Evolutionary conservation across 2,329 filamentous ascomycete genomes (phyloP), one percentile per base, ranked within the genome.

Genomic region (Chalaropsis thielavioides): DNA sequence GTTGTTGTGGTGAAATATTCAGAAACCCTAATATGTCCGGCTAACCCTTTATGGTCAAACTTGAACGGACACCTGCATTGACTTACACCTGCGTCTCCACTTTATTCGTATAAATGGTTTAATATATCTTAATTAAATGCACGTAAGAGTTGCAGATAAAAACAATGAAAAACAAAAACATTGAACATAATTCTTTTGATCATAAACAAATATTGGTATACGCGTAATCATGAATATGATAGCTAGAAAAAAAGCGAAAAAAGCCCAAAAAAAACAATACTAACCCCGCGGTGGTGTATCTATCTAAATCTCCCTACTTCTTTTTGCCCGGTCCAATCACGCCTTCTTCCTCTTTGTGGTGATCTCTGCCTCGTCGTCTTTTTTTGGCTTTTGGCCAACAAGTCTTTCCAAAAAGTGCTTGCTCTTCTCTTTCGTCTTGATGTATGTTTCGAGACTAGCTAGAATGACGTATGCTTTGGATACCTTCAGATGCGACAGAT

Each of bases 391-490:
- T 15, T 67, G 66, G 17, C 66, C 66, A 46, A 64, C 22, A 35
- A 67, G 43, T 17, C 43, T 46, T 41, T 63, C 77, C n/a, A 84
- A 82, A 70, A 68, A 61, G 22, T 66, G 64, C 65, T 87, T 88
- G 41, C 87, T 80, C 71, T 85, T 85, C 66, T 79, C 78, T 61
- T 85, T 83, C 13, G 86, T 86, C 70, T 85, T 85, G 61, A 87
- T 76, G 71, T 95, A 96, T 15, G 85, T 82, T 76, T 96, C 91
- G 3, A 96, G 78, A 0, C 92, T 92, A 0, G 92, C 82, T 0
- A 96, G 79, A 0, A 95, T 84, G 0, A 88, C 86, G 71, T 95
- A 96, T 1, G 87, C 87, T 70, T 90, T 86, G 51, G 86, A 90
- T 58, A 95, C 88, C 19, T 85, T 88, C 11, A 95, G 85, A 31